Base-by-base conservation (phyloP, 164 flowering plant species). In the Nelumbo lutea region DNA sequence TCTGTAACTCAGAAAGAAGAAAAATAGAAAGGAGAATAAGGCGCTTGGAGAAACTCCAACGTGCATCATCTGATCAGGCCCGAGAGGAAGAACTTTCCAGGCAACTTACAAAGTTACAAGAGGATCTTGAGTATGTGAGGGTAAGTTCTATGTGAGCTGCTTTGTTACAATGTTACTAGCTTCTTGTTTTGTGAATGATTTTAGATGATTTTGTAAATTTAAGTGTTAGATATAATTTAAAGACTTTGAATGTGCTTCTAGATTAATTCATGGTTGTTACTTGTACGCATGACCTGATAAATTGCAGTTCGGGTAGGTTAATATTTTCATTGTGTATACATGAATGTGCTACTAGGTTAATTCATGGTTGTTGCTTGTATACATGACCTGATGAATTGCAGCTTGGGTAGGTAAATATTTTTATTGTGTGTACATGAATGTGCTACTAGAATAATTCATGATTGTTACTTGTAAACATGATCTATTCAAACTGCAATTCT, bases 101-200 rank as follows among this genome's bases (percentile, higher is more conserved):
- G 5, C 97, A 93, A 74, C 93, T 96, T 66, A 73, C 81, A 55
- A 83, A 84, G 70, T 75, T 91, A 73, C 91, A 90, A 73, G 96
- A 96, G 73, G 99, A 96, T 81, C 96, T 93, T 79, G 96, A 93
- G 81, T 96, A 96, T 88, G 93, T 96, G 68, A 80, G 89, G 86
- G 99, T 92, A 78, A 82, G 87, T 69, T 63, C 44, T 69, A 9
- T 60, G 57, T 41, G 51, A 15, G 56, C 43, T 3, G 6, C 2
- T 15, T 47, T 1, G 40, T 27, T 64, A 7, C 38, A 9, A 13
- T 6, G 8, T 42, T n/a, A 9, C 4, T 8, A 2, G 43, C 9
- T 42, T 1, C 14, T 42, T 46, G 9, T 70, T 70, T 42, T 38
- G 6, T 61, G 66, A 61, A 64, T 56, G 56, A 38, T 4, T 47